Percentiles rank a stretch among this genome's conserved stretches.
These are phyloP conservation scores for Bombardia bombarda DNA, from an alignment of 495 filamentous ascomycete genomes.

Conservation along the genomic window DNA sequence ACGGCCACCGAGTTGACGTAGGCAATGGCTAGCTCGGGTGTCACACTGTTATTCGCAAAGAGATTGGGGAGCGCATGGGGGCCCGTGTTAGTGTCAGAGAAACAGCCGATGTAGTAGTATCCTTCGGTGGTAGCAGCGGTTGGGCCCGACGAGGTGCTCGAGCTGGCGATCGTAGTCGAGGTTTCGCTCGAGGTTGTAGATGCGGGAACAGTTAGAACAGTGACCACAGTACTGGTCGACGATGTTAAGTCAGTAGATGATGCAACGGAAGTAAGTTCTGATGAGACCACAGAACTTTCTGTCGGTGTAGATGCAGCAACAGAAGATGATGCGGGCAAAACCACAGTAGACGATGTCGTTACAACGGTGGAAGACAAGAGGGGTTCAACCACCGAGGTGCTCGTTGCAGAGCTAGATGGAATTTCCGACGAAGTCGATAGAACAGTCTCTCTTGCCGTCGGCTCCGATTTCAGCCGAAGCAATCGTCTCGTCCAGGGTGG, in stretches of 20 bases:
- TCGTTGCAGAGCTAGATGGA: constrained; percentile 31
- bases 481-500: constrained; percentile 28
- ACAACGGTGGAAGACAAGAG: too few species aligned
- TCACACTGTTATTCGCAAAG: not conserved
- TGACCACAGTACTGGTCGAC: not conserved
- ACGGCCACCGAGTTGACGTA: not conserved
- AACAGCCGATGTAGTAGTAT: not conserved
- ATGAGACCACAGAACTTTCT: too few species aligned
- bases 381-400: too few species aligned
- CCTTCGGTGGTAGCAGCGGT: not conserved
- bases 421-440: constrained; percentile 30
- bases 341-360: too few species aligned
- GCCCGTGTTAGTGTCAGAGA: not conserved
- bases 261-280: not conserved
- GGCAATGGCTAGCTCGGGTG: not conserved
- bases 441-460: constrained; percentile 16
- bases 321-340: too few species aligned
- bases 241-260: not conserved
- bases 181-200: not conserved
- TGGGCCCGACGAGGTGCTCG: not conserved
- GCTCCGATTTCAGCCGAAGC: constrained; percentile 22
- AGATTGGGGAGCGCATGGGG: not conserved
- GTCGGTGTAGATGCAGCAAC: too few species aligned
- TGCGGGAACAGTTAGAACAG: not conserved
- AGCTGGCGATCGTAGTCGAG: not conserved